Base-by-base conservation (phyloP, 768 basidiomycete species). In the Rhodotorula diobovata region DNA sequence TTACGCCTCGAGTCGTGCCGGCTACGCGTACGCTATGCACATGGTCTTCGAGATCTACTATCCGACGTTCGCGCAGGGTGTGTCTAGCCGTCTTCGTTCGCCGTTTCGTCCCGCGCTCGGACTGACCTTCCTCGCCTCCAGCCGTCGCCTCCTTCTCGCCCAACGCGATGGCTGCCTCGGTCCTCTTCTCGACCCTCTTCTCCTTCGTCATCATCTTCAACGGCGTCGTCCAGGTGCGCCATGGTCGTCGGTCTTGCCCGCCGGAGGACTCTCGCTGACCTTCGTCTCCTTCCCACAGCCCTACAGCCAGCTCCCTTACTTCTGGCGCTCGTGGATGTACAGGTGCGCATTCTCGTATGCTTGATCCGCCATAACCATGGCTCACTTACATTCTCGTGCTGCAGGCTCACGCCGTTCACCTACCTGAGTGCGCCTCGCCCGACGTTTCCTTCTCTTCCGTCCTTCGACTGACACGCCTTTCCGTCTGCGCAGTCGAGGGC, bases 301-400 rank as follows among this genome's bases (percentile, higher is more conserved):
- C 4, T 32, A 25, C 48, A 21, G 35, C 1, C 61, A 50, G 48
- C 50, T 39, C 10, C 61, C 50, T 10, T 51, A 68, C 60, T 83
- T 82, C 81, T 90, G 88, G 88, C 4, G 71, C 0, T 77, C 80
- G 62, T 89, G 88, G 88, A 87, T 89, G 87, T 89, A 60, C 54
- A 61, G 34, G 58, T 59, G 39, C 23, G 41, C 18, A 2, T 23
- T 35, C 37, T 54, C 43, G 18, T 30, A 6, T 32, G 0, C 25
- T 54, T 34, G 20, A 10, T 12, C 35, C 45, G 18, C 34, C 32
- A 4, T 23, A 7, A 2, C 5, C 23, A 7, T 14, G 1, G n/a
- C 63, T 65, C 30, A 67, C 57, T 0, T 16, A 3, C 1, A 5
- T 25, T 28, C 60, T 6, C 14, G 1, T 30, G 32, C 7, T 18